Evolutionary conservation across 2,329 filamentous ascomycete species (phyloP).

Genomic region (Podosphaera leucotricha): DNA sequence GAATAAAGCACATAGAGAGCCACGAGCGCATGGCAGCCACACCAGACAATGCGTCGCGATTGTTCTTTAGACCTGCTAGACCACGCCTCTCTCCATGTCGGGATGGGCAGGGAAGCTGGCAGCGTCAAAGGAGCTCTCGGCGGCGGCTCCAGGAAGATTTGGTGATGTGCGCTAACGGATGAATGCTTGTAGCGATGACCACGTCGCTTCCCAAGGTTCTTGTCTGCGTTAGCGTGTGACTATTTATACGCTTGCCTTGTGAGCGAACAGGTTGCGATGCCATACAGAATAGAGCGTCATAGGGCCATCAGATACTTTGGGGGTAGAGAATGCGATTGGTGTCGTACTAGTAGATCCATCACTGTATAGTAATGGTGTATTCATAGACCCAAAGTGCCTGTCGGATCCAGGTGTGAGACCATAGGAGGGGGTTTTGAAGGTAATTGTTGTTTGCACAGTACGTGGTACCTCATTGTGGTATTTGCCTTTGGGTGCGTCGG

Average conservation of each 20-base stretch:
- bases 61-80: conserved; percentile 78
- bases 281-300: conserved; percentile 45
- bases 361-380: conserved; percentile 11
- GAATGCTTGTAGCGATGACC: conserved; percentile 97
- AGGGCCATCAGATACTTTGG: conserved; percentile 48
- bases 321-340: conserved; percentile 62
- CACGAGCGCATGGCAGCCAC: conserved; percentile 63
- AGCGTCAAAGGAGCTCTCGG: conserved; percentile 67
- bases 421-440: conserved; percentile 19
- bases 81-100: conserved; percentile 70
- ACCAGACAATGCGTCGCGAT: conserved; percentile 65
- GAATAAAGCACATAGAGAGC: conserved; percentile 70
- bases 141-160: conserved; percentile 86
- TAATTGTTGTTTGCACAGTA: conserved; percentile 12
- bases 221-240: conserved; percentile 11
- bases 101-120: conserved; percentile 76
- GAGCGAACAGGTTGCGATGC: conserved; percentile 5
- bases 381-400: conserved; percentile 16
- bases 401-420: conserved; percentile 23
- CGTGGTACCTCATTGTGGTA: conserved; percentile 5
- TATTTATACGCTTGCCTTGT: neutral
- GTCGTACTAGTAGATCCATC: conserved; percentile 10
- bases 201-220: conserved; percentile 77
- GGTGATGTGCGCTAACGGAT: conserved; percentile 67
- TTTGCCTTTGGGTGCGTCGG: conserved; percentile 16